Conservation (phyloP, 805 yeast species). For the Kuraishia piskuri region DNA sequence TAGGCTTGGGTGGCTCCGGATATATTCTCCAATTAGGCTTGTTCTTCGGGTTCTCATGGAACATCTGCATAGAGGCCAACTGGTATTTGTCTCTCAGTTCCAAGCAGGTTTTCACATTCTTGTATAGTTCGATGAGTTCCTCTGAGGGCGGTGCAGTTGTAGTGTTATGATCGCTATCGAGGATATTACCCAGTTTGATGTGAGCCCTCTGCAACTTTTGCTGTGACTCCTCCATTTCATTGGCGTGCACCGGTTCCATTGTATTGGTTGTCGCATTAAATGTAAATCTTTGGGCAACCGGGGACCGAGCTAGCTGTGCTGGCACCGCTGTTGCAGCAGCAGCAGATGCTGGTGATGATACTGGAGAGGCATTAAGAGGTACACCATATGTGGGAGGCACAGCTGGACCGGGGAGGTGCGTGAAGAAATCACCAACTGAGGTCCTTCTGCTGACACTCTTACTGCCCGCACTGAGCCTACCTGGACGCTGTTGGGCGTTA, state of each 20-base stretch:
- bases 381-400: slow-evolving; percentile 13
- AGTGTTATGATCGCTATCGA: slow-evolving; percentile 38
- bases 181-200: slow-evolving; percentile 36
- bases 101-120: slow-evolving; percentile 58
- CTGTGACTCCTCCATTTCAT: slow-evolving; percentile 4
- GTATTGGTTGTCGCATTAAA: slow-evolving; percentile 22
- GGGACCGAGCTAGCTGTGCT: neutral
- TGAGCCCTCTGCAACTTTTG: slow-evolving; percentile 12
- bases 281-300: slow-evolving; percentile 10
- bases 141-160: slow-evolving; percentile 54
- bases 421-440: slow-evolving; percentile 24
- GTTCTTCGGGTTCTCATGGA: slow-evolving; percentile 81
- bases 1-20: slow-evolving; percentile 92
- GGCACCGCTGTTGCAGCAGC: slow-evolving; percentile 4
- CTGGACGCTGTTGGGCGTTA: neutral
- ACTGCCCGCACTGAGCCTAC: neutral
- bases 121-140: slow-evolving; percentile 56
- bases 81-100: slow-evolving; percentile 73
- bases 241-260: slow-evolving; percentile 9
- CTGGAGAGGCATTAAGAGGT: neutral
- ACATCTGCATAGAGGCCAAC: slow-evolving; percentile 60
- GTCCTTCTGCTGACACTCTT: slow-evolving; percentile 16
- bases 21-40: slow-evolving; percentile 64
- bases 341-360: slow-evolving; percentile 2
- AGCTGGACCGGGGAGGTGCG: slow-evolving; percentile 7